Evolutionary conservation across 768 basidiomycete species (phyloP).

Genomic region (Trametes maxima): DNA sequence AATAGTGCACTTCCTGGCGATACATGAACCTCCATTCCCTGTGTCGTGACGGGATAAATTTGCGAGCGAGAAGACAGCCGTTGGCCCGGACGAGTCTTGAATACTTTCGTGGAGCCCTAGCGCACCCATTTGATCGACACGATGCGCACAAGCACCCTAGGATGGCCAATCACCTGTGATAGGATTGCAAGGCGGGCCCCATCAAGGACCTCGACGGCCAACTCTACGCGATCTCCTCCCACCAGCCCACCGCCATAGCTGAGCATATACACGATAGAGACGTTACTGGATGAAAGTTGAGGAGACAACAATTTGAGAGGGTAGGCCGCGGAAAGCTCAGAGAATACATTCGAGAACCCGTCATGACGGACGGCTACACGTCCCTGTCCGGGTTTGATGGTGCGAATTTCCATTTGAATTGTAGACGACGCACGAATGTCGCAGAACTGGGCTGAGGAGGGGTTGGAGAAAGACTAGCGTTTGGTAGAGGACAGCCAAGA

Average conservation of each 20-base stretch:
- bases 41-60: slow-evolving; percentile 49
- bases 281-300: slow-evolving; percentile 45
- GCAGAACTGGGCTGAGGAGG: not conserved
- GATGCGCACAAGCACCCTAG: not conserved
- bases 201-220: slow-evolving; percentile 61
- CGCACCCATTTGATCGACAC: slow-evolving; percentile 4
- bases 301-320: slow-evolving; percentile 90
- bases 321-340: slow-evolving; percentile 77
- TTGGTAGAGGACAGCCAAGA: not conserved
- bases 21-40: slow-evolving; percentile 63
- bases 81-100: slow-evolving; percentile 73
- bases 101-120: slow-evolving; percentile 94
- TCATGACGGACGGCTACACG: slow-evolving; percentile 56
- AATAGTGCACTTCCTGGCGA: slow-evolving; percentile 60
- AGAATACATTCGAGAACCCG: slow-evolving; percentile 62
- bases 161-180: slow-evolving; percentile 64
- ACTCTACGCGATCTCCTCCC: slow-evolving; percentile 72
- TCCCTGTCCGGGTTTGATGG: slow-evolving; percentile 49
- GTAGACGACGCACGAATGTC: not conserved
- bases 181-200: slow-evolving; percentile 68
- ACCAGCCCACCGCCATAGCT: slow-evolving; percentile 94
- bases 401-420: not conserved
- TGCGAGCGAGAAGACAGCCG: slow-evolving; percentile 43
- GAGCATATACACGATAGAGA: slow-evolving; percentile 77
- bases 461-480: not conserved